Percentiles rank a stretch among this genome's conserved stretches.
These are phyloP conservation scores for Tetrapisispora namnaoensis DNA, from an alignment of 805 yeast genomes.

Conservation along the genomic window DNA sequence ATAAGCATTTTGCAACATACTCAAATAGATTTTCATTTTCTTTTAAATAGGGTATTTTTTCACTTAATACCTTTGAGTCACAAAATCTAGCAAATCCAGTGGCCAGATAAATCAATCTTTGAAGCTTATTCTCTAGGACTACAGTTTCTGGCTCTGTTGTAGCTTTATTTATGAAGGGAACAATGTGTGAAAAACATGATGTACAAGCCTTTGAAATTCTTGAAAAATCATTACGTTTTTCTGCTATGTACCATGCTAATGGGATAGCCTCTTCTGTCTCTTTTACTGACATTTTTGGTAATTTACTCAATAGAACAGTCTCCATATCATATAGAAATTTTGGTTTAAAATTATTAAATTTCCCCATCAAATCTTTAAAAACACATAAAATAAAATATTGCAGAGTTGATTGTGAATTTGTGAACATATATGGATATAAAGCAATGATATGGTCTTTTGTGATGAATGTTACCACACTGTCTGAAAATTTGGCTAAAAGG, in stretches of 20 bases:
- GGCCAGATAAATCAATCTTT: constrained; percentile 49
- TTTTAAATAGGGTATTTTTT: constrained; percentile 27
- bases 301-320: constrained; percentile 39
- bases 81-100: constrained; percentile 69
- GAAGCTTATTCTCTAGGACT: constrained; percentile 36
- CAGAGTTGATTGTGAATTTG: constrained; percentile 35
- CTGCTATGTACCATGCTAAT: constrained; percentile 49
- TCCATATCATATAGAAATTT: constrained; percentile 43
- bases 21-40: constrained; percentile 48
- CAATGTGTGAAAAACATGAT: constrained; percentile 45
- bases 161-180: constrained; percentile 35
- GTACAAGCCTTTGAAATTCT: constrained; percentile 54
- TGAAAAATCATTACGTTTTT: constrained; percentile 34
- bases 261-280: constrained; percentile 73
- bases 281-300: constrained; percentile 49
- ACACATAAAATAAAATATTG: constrained; percentile 45
- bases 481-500: constrained; percentile 47
- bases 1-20: constrained; percentile 47
- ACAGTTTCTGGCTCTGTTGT: constrained; percentile 16
- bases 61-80: constrained; percentile 34
- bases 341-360: constrained; percentile 37
- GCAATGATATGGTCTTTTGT: constrained; percentile 57
- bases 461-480: constrained; percentile 43
- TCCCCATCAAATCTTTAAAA: constrained; percentile 40
- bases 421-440: constrained; percentile 54